Base-by-base conservation (phyloP, 768 basidiomycete genomes). In the Pleurotus tuoliensis region DNA sequence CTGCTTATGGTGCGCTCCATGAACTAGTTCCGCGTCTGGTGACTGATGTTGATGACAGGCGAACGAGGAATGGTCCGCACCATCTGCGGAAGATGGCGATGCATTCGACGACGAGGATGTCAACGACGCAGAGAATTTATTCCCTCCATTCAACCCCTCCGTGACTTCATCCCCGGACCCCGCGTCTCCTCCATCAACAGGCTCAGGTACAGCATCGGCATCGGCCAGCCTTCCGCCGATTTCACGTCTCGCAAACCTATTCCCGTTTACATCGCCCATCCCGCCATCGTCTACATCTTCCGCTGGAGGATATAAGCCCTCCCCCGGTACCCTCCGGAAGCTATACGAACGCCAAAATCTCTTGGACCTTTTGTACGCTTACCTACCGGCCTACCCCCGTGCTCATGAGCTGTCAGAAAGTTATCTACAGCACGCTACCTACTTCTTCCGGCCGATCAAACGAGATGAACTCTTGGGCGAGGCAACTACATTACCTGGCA, bases 391-490 rank as follows among this genome's bases (percentile, higher is more conserved):
- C 1, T 71, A 71, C 27, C 75, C 76, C 1, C 75, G 75, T 1
- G 80, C 79, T 0, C 63, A 61, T 20, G 48, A 67, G 8, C 69
- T 82, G 5, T 71, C 71, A 58, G 69, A 77, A 25, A 72, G 68
- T 0, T 83, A 79, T 54, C 63, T 80, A 55, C 61, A 69, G 18
- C 81, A 82, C 45, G 80, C 71, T 2, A 64, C 77, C 4, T 75
- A 73, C 56, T 81, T 82, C 66, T 81, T 81, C 65, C 69, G 79
- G 8, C 77, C 80, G 0, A 71, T 82, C 64, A 77, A 77, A 55
- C 64, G 69, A 30, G 78, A 81, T 30, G 80, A 83, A 56, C 64
- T 82, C 1, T 59, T 77, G 37, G 69, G 76, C 8, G 41, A 45
- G 30, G 12, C 15, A 6, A 59, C 62, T 1, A 65, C 79, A 12